A percentile compares a stretch with the other conserved stretches of the same genome.
These are phyloP conservation scores for Backusella luteola DNA, from an alignment of 192 early-diverging fungal species.

Conservation along the genomic window DNA sequence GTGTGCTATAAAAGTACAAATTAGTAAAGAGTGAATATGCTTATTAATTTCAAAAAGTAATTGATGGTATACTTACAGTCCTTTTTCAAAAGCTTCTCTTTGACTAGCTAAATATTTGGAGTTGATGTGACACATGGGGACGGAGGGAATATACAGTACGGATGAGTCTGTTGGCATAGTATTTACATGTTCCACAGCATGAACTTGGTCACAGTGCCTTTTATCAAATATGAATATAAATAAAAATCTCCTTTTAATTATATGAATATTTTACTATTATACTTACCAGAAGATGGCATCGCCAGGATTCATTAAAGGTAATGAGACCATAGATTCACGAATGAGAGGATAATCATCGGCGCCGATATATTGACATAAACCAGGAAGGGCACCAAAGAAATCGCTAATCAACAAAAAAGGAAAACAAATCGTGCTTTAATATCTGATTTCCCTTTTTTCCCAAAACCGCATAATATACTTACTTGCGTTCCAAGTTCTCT, in stretches of 20 bases:
- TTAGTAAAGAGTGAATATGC: not conserved
- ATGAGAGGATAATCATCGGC: constrained; percentile 27
- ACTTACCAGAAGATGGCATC: constrained; percentile 36
- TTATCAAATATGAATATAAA: not conserved
- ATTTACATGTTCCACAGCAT: constrained; percentile 27
- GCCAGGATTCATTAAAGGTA: constrained; percentile 25
- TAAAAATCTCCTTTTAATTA: not conserved
- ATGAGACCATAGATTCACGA: constrained; percentile 26
- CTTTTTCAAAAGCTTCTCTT: constrained; percentile 21
- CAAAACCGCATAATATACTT: not conserved
- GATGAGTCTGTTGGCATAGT: constrained; percentile 24
- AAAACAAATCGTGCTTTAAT: not conserved
- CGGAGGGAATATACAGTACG: constrained; percentile 33
- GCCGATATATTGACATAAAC: constrained; percentile 15
- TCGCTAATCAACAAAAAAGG: constrained; percentile 2
- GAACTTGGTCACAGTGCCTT: constrained; percentile 29
- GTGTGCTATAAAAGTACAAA: constrained; percentile 21
- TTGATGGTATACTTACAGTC: constrained; percentile 24
- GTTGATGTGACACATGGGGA: constrained; percentile 30
- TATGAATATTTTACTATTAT: not conserved
- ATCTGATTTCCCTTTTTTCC: not conserved
- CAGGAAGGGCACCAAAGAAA: constrained; percentile 25
- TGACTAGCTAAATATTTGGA: constrained; percentile 15
- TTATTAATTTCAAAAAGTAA: not conserved
- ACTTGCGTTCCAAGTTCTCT: constrained; percentile 16